phyloP scores from a whole-genome alignment of 176 grass and related monocot genomes.

The Lolium multiflorum region DNA sequence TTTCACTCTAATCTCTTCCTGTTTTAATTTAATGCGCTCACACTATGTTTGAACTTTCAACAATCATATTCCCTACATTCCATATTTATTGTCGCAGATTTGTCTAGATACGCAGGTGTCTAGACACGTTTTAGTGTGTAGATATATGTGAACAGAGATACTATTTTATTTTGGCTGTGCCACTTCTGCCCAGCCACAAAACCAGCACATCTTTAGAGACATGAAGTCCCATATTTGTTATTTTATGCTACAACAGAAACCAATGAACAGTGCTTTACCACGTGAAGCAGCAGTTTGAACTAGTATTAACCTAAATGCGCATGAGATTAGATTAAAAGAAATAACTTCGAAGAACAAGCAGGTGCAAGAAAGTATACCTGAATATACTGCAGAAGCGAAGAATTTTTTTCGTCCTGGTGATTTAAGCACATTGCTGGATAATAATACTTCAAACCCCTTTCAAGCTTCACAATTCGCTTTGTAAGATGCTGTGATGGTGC shows the following conservation, averaged over 20 bases:
- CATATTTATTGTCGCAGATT: too few relatives aligned
- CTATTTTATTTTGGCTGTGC: not conserved
- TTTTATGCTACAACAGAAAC: constrained; percentile 15
- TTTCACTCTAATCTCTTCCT: not conserved
- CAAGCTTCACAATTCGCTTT: constrained; percentile 91
- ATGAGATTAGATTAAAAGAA: constrained; percentile 20
- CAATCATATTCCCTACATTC: not conserved
- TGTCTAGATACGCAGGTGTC: too few relatives aligned
- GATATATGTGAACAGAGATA: too few relatives aligned
- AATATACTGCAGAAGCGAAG: constrained; percentile 88
- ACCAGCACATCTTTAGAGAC: not conserved
- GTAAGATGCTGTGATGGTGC: constrained; percentile 85
- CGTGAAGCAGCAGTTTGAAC: not conserved
- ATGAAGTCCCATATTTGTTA: not conserved
- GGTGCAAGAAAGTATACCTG: constrained; percentile 60
- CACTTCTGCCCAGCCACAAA: constrained; percentile 4
- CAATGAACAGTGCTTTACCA: not conserved
- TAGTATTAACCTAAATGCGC: not conserved
- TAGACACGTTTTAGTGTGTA: too few relatives aligned
- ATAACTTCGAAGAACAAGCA: constrained; percentile 6
- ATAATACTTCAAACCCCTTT: constrained; percentile 77
- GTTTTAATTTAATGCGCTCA: constrained; percentile 13
- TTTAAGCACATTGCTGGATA: constrained; percentile 73
- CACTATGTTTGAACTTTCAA: constrained; percentile 16
- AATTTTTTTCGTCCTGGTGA: constrained; percentile 93